Base-by-base conservation (phyloP, 2,329 filamentous ascomycete species). In the Exserohilum rostratum region DNA sequence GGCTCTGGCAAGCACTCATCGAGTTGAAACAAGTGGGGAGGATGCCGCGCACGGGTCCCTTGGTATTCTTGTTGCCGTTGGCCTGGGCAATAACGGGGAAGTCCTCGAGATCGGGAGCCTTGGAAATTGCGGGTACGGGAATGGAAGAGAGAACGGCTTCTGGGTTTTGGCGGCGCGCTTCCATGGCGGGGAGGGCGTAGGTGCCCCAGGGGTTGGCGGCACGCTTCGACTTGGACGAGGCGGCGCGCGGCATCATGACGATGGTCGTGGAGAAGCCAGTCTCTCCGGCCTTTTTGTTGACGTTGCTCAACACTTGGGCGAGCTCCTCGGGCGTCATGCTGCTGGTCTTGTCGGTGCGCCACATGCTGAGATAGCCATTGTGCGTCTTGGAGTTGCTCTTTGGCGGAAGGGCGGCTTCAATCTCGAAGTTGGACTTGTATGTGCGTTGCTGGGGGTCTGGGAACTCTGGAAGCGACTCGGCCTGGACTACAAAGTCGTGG, bases 21-120 rank as follows among this genome's bases (percentile, higher is more conserved):
- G 87, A 87, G 47, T 80, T 73, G 80, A 96, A 93, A 82, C 93
- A 98, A 40, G 85, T 77, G 6, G 90, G 88, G 42, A 93, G 81
- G 20, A 85, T 78, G 50, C 82, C 81, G 29, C 76, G 69, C 22
- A 80, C 76, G 6, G 80, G 60, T 67, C 74, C 46, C 38, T 64
- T 64, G 5, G 25, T 42, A 29, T 49, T 40, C 46, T 49, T 35
- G 44, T 64, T 51, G 35, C 50, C 58, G 35, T 53, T 34, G 42
- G 64, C 62, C 60, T 62, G 63, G 39, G 55, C 50, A 53, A 70
- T 51, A 49, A 62, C 22, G 59, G 64, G 64, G 55, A 70, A 69
- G 59, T 72, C 57, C 43, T 74, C 68, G 1, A 69, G 61, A 43
- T 69, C 58, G 5, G 68, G 51, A 15, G 67, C 55, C 15, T 60